phyloP scores from a whole-genome alignment of 176 grass and related monocot genomes.

The Canna indica region DNA sequence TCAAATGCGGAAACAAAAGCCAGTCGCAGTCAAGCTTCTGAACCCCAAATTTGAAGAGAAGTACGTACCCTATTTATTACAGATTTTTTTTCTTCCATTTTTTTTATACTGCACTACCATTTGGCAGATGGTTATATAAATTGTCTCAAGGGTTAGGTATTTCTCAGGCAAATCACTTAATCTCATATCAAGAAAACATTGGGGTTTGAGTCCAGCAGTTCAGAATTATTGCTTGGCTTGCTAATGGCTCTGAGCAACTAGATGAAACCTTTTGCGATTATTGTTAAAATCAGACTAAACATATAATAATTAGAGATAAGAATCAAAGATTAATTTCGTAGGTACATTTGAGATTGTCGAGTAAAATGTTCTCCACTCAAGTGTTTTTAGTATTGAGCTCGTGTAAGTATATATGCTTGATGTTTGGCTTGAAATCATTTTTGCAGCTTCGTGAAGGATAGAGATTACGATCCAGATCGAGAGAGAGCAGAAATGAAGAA shows the following conservation, averaged over 20 bases:
- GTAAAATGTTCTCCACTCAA: not conserved
- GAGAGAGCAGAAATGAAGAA: conserved; percentile 83
- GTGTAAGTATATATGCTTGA: not conserved
- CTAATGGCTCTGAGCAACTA: too few relatives aligned
- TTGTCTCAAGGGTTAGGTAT: too few relatives aligned
- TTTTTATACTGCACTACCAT: not conserved
- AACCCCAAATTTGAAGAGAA: conserved; percentile 93
- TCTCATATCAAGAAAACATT: too few relatives aligned
- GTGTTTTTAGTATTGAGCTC: not conserved
- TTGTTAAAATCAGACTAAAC: too few relatives aligned
- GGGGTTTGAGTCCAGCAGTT: too few relatives aligned
- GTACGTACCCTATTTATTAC: conserved; percentile 38
- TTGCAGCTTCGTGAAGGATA: conserved; percentile 78
- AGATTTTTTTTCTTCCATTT: not conserved
- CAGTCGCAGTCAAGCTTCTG: conserved; percentile 72
- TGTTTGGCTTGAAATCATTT: not conserved
- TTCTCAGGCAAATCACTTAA: too few relatives aligned
- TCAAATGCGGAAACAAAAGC: conserved; percentile 72
- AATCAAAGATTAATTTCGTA: too few relatives aligned
- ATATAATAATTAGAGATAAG: too few relatives aligned
- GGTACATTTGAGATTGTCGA: too few relatives aligned
- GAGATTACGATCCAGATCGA: conserved; percentile 94
- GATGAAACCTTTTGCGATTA: too few relatives aligned
- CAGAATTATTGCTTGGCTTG: too few relatives aligned
- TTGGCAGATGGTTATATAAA: not conserved